Conservation (phyloP, 2,329 filamentous ascomycete species). For the Sporothrix globosa region DNA sequence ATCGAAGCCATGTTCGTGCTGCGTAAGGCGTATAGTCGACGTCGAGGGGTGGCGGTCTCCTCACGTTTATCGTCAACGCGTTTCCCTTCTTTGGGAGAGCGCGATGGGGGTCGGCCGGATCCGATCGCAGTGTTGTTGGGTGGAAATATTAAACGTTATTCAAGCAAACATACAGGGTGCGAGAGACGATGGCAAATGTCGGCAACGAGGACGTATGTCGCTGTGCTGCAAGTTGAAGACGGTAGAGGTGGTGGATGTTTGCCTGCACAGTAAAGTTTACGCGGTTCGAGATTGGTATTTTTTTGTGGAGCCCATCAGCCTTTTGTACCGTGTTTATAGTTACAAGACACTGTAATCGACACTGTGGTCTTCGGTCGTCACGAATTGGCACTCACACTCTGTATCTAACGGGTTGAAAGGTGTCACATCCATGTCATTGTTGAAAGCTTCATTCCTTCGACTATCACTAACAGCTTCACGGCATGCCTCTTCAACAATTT, state of each 20-base stretch:
- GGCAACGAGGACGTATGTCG: background rate
- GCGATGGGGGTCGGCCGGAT: too few species aligned
- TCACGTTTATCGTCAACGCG: background rate
- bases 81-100: background rate
- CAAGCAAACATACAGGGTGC: background rate
- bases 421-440: too few species aligned
- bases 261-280: slow-evolving; percentile 29
- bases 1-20: slow-evolving; percentile 62
- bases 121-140: background rate
- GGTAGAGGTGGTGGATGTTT: background rate
- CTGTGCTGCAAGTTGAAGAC: background rate
- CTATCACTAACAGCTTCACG: too few species aligned
- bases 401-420: too few species aligned
- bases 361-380: too few species aligned
- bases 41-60: background rate
- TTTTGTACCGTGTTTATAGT: background rate
- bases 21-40: background rate
- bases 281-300: slow-evolving; percentile 30
- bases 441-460: too few species aligned
- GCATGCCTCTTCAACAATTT: too few species aligned
- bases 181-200: background rate
- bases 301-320: slow-evolving; percentile 24
- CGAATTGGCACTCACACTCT: background rate
- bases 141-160: background rate
- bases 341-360: background rate